phyloP scores from a whole-genome alignment of 306 rosid species.

The Oxytropis ochrocephala region DNA sequence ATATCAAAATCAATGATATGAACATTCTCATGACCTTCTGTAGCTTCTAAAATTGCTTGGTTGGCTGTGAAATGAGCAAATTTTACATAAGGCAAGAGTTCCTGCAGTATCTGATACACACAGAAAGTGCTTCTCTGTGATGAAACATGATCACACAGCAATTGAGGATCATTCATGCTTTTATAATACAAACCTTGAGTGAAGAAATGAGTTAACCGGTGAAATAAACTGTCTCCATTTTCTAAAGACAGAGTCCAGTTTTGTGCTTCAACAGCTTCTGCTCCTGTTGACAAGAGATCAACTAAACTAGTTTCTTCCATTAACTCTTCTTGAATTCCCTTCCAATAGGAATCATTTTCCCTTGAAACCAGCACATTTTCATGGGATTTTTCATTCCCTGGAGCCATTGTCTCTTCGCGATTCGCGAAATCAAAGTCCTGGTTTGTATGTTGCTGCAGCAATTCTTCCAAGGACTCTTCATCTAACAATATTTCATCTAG shows the following conservation, averaged over 20 bases:
- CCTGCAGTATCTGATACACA: slow-evolving; percentile 50
- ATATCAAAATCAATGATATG: slow-evolving; percentile 65
- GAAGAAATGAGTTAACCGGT: slow-evolving; percentile 50
- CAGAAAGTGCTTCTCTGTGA: slow-evolving; percentile 24
- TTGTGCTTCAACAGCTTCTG: slow-evolving; percentile 64
- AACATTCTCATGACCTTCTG: slow-evolving; percentile 31
- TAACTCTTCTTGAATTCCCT: slow-evolving; percentile 47
- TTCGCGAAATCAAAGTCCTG: slow-evolving; percentile 15
- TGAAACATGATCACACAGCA: slow-evolving; percentile 19
- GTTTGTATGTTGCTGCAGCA: slow-evolving; percentile 24
- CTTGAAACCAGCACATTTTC: slow-evolving; percentile 12
- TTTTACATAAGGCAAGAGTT: slow-evolving; percentile 57
- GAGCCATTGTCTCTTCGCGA: background rate
- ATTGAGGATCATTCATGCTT: slow-evolving; percentile 5
- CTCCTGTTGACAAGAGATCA: slow-evolving; percentile 59
- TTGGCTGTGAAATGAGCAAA: slow-evolving; percentile 70
- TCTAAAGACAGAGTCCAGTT: slow-evolving; percentile 26
- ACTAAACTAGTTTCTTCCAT: slow-evolving; percentile 53
- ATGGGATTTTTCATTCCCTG: background rate
- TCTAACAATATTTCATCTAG: slow-evolving; percentile 20
- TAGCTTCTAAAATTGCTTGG: slow-evolving; percentile 66
- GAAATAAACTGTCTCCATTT: slow-evolving; percentile 35
- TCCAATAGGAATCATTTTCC: slow-evolving; percentile 18
- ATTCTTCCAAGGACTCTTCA: slow-evolving; percentile 23
- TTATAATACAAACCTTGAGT: slow-evolving; percentile 42